Evolutionary conservation across 306 rosid genomes (phyloP), one percentile per base, ranked within the genome.

Genomic region (Lithocarpus polystachyus): DNA sequence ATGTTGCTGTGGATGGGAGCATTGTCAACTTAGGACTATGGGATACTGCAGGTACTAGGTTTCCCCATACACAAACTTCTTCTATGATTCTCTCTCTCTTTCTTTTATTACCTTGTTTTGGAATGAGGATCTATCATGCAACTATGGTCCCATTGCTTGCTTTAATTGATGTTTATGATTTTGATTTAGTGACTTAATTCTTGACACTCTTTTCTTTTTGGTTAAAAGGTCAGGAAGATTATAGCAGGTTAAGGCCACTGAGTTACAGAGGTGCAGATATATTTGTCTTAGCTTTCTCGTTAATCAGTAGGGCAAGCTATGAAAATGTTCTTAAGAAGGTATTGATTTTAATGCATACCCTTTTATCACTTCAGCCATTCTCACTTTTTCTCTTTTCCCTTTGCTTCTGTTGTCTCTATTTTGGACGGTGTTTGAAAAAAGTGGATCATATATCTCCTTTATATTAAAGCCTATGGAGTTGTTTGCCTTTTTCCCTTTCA

Each of bases 311-410:
- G 84, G 94, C 99, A 37, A 95, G 99, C 84, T 92, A 91, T 81
- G 99, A 95, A 84, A 95, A 95, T 86, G 94, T 95, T 86, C 98
- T 95, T 74, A 95, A 92, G 89, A 95, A 95, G 99, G 94, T 90
- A 85, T 26, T 24, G 12, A 54, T 22, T 62, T 68, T 28, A 7
- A 29, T 37, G 87, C 74, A 56, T 22, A 37, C 77, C 4, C 53
- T 54, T 59, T 45, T 65, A 65, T 79, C 33, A 22, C 54, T 72
- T 82, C 61, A 65, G 71, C 37, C 0, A 54, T 26, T 20, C 56
- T 68, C 37, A 37, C 73, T 0, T 75, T 22, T 56, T 70, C 60
- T 23, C 26, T n/a, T 20, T 68, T 37, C 22, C 62, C 71, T 17
- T 26, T 19, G 7, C 73, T 64, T 68, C 40, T 73, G 15, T 24